These are phyloP conservation scores for Starmera dryadoides DNA, from an alignment of 805 yeast genomes.

Conservation along the genomic window DNA sequence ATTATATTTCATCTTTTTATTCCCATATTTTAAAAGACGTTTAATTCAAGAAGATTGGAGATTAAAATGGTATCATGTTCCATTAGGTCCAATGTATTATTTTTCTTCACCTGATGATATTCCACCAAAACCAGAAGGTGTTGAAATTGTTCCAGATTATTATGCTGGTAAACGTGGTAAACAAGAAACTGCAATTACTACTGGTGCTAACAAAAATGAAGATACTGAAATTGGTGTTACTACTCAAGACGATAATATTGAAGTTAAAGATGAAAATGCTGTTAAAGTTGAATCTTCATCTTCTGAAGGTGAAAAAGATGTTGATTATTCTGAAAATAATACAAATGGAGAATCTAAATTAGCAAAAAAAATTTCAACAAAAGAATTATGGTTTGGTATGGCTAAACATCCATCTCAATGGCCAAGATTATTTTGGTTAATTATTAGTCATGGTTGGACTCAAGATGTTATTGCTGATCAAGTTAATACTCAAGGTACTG, in stretches of 20 bases:
- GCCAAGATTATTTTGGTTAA: conserved; percentile 43
- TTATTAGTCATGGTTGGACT: conserved; percentile 52
- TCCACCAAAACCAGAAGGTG: conserved; percentile 62
- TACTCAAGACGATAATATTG: background rate
- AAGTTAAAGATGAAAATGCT: background rate
- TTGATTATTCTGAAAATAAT: conserved; percentile 3
- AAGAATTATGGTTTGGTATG: conserved; percentile 29
- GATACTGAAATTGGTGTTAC: conserved; percentile 5
- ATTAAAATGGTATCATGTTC: conserved; percentile 46
- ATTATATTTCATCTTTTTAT: conserved; percentile 45
- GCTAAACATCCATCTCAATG: conserved; percentile 43
- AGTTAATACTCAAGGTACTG: conserved; percentile 25
- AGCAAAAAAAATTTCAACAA: conserved; percentile 26
- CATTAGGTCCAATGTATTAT: conserved; percentile 49
- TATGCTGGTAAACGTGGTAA: conserved; percentile 50
- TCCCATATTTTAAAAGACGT: conserved; percentile 58
- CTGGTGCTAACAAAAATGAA: conserved; percentile 11
- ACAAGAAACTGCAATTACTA: no score
- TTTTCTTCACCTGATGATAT: conserved; percentile 49
- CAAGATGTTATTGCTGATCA: conserved; percentile 55
- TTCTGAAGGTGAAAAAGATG: background rate
- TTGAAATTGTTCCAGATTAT: conserved; percentile 50
- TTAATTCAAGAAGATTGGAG: conserved; percentile 62
- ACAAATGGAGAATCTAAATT: conserved; percentile 10
- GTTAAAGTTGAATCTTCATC: background rate